Percentiles rank a stretch among this genome's conserved stretches.
These are phyloP conservation scores for Penicillium cinerascens DNA, from an alignment of 495 filamentous ascomycete species.

Conservation along the genomic window DNA sequence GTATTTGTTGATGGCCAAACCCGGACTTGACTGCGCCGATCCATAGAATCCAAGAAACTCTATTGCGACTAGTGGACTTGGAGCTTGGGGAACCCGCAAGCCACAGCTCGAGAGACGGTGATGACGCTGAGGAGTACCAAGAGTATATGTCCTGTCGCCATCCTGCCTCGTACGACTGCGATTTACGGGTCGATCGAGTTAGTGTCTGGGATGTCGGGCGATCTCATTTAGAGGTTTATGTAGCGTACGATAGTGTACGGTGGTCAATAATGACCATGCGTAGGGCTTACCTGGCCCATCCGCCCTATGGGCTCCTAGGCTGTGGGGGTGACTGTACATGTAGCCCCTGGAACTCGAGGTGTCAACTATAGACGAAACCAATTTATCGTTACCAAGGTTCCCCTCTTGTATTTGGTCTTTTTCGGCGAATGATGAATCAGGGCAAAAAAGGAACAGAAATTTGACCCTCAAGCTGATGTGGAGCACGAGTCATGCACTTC, in stretches of 20 bases:
- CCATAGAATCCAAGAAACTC: background rate
- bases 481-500: conserved; percentile 20
- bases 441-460: conserved; percentile 4
- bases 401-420: background rate
- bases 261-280: background rate
- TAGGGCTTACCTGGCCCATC: background rate
- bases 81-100: conserved; percentile 6
- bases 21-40: background rate
- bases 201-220: conserved; percentile 6
- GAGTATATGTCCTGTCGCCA: background rate
- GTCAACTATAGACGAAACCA: background rate
- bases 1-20: background rate
- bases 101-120: background rate
- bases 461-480: conserved; percentile 15
- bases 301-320: background rate
- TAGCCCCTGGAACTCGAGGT: background rate
- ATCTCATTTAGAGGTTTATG: background rate
- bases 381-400: background rate
- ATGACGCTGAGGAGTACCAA: background rate
- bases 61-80: background rate
- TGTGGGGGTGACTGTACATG: background rate
- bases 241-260: background rate
- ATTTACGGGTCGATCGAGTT: background rate
- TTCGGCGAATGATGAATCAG: conserved; percentile 8
- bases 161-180: background rate